Evolutionary conservation across 2,329 filamentous ascomycete genomes (phyloP), one percentile per base, ranked within the genome.

Genomic region (Arthrobotrys sphaeroides): DNA sequence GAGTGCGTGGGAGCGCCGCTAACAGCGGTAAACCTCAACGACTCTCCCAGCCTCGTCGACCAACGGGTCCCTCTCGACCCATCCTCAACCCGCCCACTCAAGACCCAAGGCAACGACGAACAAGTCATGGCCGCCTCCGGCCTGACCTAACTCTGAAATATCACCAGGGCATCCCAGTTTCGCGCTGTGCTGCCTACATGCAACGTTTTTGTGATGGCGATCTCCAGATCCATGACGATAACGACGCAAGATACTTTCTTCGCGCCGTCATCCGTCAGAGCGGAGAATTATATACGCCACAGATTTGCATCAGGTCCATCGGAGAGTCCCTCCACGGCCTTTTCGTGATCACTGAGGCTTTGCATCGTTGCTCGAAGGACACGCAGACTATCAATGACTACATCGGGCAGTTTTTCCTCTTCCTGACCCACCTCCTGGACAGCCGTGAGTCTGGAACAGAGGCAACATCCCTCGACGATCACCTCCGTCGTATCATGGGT

Each of bases 361-460:
- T 74, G 2, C 55, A 20, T 7, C 43, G 22, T 28, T 49, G 64
- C 13, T 12, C 51, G 47, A 13, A 68, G 13, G 70, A 74, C 5
- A 3, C 10, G 3, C 18, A 45, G 1, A 68, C 49, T 13, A 38
- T 74, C 6, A 74, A 74, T 47, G 24, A 57, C 10, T 68, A n/a
- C 16, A 38, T 45, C 20, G 62, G 62, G 4, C 70, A 74, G 16
- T 47, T 74, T 9, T 62, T 74, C 24, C 22, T 74, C 6, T 67
- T 74, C 16, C 20, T 74, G 4, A 59, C 43, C 5, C 45, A 64
- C 33, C 57, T 28, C 7, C 47, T 51, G 18, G 53, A 43, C 13
- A 36, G 24, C 2, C 31, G 55, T 3, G 61, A 60, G 1, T 26
- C 28, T 3, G 60, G 22, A 24, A 36, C 59, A 18, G 43, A 66